These are phyloP conservation scores for Aspergillus piperis DNA, from an alignment of 2,329 filamentous ascomycete genomes.

Conservation along the genomic window DNA sequence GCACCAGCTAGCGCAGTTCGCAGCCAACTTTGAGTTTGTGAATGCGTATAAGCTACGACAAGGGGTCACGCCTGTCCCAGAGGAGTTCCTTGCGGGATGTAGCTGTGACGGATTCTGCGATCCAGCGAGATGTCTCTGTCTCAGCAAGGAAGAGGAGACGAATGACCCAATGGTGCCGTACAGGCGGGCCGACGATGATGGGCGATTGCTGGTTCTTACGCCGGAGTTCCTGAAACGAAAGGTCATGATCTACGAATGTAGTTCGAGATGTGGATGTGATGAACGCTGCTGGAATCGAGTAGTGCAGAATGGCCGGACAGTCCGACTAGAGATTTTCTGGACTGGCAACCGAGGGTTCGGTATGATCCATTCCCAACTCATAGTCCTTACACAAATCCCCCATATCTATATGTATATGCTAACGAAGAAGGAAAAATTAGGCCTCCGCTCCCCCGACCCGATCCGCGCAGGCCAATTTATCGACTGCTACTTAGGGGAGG, in stretches of 20 bases:
- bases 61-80: constrained; percentile 29
- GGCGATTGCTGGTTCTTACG: constrained; percentile 27
- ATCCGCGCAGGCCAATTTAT: constrained; percentile 49
- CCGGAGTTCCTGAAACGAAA: constrained; percentile 35
- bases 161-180: constrained; percentile 37
- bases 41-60: constrained; percentile 38
- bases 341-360: constrained; percentile 46
- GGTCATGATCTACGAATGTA: constrained; percentile 47
- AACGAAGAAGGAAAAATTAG: constrained; percentile 22
- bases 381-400: neutral
- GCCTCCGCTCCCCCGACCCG: constrained; percentile 40
- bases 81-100: constrained; percentile 39
- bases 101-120: constrained; percentile 31
- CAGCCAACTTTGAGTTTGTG: constrained; percentile 42
- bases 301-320: constrained; percentile 42
- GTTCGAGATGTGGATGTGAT: constrained; percentile 38
- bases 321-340: constrained; percentile 47
- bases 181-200: constrained; percentile 15
- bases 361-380: constrained; percentile 15
- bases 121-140: constrained; percentile 30
- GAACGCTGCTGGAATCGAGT: constrained; percentile 45
- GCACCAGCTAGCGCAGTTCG: constrained; percentile 25
- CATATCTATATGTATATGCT: constrained; percentile 1
- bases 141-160: constrained; percentile 32
- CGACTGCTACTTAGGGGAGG: constrained; percentile 48